phyloP scores from a whole-genome alignment of 1,139 yeast species.

The Eremothecium sinecaudum region DNA sequence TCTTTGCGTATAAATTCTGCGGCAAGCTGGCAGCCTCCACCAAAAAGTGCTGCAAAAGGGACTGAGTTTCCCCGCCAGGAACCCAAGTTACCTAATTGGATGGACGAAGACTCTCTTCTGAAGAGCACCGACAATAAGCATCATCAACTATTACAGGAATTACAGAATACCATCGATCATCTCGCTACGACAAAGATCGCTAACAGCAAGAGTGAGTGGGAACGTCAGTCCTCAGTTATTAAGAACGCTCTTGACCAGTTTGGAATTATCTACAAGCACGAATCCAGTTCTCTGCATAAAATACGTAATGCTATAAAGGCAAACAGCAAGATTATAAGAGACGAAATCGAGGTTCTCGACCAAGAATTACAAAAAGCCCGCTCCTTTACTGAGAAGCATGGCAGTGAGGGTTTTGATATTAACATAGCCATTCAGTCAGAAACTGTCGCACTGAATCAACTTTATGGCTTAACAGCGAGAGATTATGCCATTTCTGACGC shows the following conservation, averaged over 20 bases:
- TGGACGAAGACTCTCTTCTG: constrained; percentile 1
- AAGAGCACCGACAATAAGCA: constrained; percentile 4
- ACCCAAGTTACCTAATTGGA: constrained; percentile 3
- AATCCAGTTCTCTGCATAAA: constrained; percentile 5
- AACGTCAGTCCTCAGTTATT: constrained; percentile 12
- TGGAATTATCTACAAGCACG: constrained; percentile 15
- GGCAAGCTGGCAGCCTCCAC: too few species aligned
- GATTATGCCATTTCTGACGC: constrained; percentile 66
- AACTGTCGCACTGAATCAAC: constrained; percentile 41
- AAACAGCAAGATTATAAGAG: constrained; percentile 30
- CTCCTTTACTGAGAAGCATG: constrained; percentile 26
- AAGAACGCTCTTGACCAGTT: constrained; percentile 30
- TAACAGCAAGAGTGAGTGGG: constrained; percentile 7
- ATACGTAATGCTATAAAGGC: constrained; percentile 20
- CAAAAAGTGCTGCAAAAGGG: background rate
- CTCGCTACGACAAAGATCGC: constrained; percentile 1
- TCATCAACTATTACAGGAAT: constrained; percentile 1
- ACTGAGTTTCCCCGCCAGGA: background rate
- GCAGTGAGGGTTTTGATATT: constrained; percentile 28
- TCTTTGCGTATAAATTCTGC: too few species aligned
- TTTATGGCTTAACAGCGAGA: constrained; percentile 59
- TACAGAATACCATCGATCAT: constrained; percentile 3
- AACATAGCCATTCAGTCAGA: constrained; percentile 36
- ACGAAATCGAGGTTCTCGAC: constrained; percentile 29
- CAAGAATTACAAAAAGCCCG: constrained; percentile 13